A percentile compares a stretch with the other conserved stretches of the same genome.
phyloP scores from a whole-genome alignment of 768 basidiomycete genomes.

The Kwoniella mangroviensis region DNA sequence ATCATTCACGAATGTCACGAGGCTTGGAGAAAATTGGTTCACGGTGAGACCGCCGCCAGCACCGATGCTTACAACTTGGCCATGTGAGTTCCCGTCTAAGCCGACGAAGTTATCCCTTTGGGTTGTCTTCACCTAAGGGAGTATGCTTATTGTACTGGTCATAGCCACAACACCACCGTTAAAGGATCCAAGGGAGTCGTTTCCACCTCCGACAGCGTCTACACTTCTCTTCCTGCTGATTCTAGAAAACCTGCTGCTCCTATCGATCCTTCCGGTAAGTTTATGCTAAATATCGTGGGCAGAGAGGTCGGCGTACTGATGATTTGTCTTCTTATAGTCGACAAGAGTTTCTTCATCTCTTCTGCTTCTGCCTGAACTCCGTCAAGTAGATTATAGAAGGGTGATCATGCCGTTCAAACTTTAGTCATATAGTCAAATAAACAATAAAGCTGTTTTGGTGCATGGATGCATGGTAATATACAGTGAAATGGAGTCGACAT shows the following conservation, averaged over 20 bases:
- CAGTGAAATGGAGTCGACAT: background rate
- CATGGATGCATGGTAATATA: background rate
- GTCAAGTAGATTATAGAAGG: conserved; percentile 14
- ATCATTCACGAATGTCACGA: conserved; percentile 99
- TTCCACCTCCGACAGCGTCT: conserved; percentile 67
- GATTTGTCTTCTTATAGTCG: conserved; percentile 36
- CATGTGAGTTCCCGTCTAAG: conserved; percentile 68
- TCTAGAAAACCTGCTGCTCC: conserved; percentile 83
- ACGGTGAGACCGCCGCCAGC: conserved; percentile 75
- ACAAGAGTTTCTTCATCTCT: conserved; percentile 59
- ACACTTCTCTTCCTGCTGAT: conserved; percentile 72
- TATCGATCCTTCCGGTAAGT: conserved; percentile 85
- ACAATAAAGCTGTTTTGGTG: background rate
- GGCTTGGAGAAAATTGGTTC: conserved; percentile 92
- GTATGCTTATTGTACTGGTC: background rate
- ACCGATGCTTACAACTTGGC: conserved; percentile 75
- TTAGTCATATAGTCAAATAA: background rate
- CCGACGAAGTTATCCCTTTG: background rate
- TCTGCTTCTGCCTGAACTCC: conserved; percentile 52
- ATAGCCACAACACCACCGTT: conserved; percentile 79
- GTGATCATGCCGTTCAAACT: background rate
- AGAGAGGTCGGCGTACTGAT: background rate
- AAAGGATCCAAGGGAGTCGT: conserved; percentile 74
- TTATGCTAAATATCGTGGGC: background rate
- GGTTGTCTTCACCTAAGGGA: background rate